phyloP scores from a whole-genome alignment of 108 stramenopile species.

The Stephanodiscus triporus region DNA sequence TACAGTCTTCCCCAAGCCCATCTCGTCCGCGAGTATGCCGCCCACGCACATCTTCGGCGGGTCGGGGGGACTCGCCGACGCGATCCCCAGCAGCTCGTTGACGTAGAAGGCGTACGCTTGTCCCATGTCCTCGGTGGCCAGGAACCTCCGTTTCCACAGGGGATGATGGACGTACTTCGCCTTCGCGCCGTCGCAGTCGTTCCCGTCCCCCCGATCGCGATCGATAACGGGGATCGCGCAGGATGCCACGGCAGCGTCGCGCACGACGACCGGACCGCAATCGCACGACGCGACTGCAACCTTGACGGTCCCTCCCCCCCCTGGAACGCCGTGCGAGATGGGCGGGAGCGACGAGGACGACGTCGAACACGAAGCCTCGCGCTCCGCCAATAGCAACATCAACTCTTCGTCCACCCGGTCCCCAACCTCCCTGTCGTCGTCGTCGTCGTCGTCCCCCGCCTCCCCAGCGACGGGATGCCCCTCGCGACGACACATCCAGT shows the following conservation, averaged over 20 bases:
- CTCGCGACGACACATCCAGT: slow-evolving; percentile 85
- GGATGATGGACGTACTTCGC: slow-evolving; percentile 60
- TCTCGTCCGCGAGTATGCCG: slow-evolving; percentile 77
- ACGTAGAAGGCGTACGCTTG: slow-evolving; percentile 75
- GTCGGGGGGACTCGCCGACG: slow-evolving; percentile 57
- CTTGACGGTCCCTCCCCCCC: background rate
- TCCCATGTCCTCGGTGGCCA: slow-evolving; percentile 39
- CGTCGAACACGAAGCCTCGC: slow-evolving; percentile 17
- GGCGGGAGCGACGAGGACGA: background rate
- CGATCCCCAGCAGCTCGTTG: slow-evolving; percentile 70
- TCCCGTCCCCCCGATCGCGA: slow-evolving; percentile 12
- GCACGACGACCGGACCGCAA: slow-evolving; percentile 77
- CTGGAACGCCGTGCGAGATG: background rate
- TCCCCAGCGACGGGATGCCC: slow-evolving; percentile 10
- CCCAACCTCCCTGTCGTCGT: slow-evolving; percentile 3
- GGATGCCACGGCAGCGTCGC: slow-evolving; percentile 28
- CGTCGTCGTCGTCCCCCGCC: slow-evolving; percentile 32
- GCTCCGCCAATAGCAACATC: slow-evolving; percentile 33
- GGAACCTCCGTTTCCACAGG: slow-evolving; percentile 75
- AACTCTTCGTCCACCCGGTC: slow-evolving; percentile 18
- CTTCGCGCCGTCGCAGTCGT: slow-evolving; percentile 3
- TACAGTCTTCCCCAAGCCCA: slow-evolving; percentile 85
- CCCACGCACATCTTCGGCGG: slow-evolving; percentile 77
- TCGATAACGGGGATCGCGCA: slow-evolving; percentile 32
- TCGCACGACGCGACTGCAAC: slow-evolving; percentile 52